phyloP scores from a whole-genome alignment of 164 flowering plant species.

The Umbellularia californica region DNA sequence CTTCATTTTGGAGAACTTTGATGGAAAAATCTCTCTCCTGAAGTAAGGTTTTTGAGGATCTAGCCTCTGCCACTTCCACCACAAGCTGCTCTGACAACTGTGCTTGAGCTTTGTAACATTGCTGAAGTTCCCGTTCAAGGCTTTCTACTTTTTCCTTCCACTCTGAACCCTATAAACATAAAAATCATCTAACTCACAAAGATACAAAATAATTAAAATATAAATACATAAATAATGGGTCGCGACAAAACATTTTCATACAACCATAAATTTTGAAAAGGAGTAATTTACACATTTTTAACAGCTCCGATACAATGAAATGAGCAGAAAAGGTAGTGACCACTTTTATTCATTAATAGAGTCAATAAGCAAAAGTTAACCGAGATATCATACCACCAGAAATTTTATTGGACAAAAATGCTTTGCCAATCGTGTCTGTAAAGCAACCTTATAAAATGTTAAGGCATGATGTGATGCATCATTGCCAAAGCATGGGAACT shows the following conservation, averaged over 20 bases:
- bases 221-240: not conserved
- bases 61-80: conserved; percentile 85
- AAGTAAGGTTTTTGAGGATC: conserved; percentile 58
- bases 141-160: conserved; percentile 95
- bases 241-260: no score
- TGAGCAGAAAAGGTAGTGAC: not conserved
- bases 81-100: conserved; percentile 93
- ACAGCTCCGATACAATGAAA: not conserved
- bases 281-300: not conserved
- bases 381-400: not conserved
- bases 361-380: not conserved
- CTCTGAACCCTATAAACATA: conserved; percentile 63
- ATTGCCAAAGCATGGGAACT: no score
- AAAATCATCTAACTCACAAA: not conserved
- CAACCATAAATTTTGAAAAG: not conserved
- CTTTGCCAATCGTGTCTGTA: not conserved
- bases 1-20: conserved; percentile 45
- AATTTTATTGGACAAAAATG: not conserved
- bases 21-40: conserved; percentile 68
- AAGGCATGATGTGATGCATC: no score
- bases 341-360: not conserved
- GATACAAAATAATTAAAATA: not conserved
- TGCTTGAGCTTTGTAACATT: conserved; percentile 95
- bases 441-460: not conserved
- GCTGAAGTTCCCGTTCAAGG: conserved; percentile 87